Base-by-base conservation (phyloP, 768 basidiomycete genomes). In the Termitomyces sp. region DNA sequence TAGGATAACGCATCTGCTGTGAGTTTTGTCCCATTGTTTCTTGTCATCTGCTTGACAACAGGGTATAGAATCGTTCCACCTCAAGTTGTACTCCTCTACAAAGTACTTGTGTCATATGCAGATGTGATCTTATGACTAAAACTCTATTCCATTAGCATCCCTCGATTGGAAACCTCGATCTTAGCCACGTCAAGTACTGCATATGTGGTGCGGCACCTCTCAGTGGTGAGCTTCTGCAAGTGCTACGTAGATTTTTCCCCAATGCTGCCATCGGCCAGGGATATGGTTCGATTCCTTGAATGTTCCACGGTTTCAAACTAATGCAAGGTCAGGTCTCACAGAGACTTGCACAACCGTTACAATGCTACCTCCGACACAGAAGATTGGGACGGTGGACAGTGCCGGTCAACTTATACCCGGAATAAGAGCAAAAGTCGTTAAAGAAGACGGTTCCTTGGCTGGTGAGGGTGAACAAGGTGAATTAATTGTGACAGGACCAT, bases 251-350 rank as follows among this genome's bases (percentile, higher is more conserved):
- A 50, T 58, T 85, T 9, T 66, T 87, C 16, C 85, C 86, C 1
- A 82, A 86, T 57, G 83, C 84, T 11, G 70, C 69, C n/a, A 81
- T 87, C 49, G 85, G 85, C 9, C 86, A 87, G 71, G 86, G 82
- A 56, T 87, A 84, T 68, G 85, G 85, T 82, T 27, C 2, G 71
- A 62, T 20, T 13, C 2, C 39, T 27, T 13, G 24, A 2, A 34
- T 31, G 37, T 3, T 42, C 11, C 20, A 34, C 18, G 39, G 59
- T 47, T 47, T 12, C 22, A 27, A 27, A n/a, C 18, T 24, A 27
- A 31, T 34, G 7, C 20, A 41, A 41, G 3, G 30, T 11, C 48
- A 86, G 86, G 88, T 22, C 76, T 86, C 59, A 89, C 88, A 4
- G 88, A 89, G 68, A 83, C 85, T 3, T 78, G 75, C 58, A 81